Evolutionary conservation across 371 early-diverging fungal genomes (phyloP).

Genomic region (Apophysomyces trapeziformis): DNA sequence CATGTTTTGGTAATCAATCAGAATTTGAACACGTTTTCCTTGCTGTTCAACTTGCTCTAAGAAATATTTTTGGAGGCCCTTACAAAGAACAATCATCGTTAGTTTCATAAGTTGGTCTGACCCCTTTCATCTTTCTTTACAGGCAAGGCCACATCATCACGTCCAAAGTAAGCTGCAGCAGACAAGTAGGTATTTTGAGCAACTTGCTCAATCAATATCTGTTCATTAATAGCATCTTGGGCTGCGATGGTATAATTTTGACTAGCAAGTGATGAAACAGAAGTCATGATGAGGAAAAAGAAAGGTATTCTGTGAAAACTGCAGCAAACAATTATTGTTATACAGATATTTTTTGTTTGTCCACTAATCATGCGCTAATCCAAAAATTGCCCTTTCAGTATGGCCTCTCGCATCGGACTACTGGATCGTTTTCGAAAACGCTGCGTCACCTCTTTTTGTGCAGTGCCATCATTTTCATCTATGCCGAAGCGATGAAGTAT

Average conservation of each 20-base stretch:
- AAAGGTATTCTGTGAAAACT: neutral
- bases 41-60: conserved; percentile 63
- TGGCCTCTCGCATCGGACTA: conserved; percentile 5
- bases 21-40: conserved; percentile 45
- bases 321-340: conserved; percentile 1
- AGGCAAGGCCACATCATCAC: conserved; percentile 57
- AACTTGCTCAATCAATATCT: conserved; percentile 56
- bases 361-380: neutral
- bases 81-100: neutral
- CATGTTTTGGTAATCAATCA: conserved; percentile 65
- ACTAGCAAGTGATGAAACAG: conserved; percentile 43
- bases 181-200: conserved; percentile 60
- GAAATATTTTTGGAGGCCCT: conserved; percentile 63
- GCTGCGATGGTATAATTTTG: conserved; percentile 63
- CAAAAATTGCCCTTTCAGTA: conserved; percentile 7
- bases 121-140: conserved; percentile 19
- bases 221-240: conserved; percentile 63
- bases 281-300: neutral
- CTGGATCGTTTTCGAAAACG: conserved; percentile 9
- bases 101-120: neutral
- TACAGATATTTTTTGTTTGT: neutral
- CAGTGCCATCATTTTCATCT: neutral
- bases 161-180: conserved; percentile 57
- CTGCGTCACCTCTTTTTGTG: neutral
- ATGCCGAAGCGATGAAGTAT: neutral